phyloP scores from a whole-genome alignment of 306 rosid species.

The Dryas octopetala region DNA sequence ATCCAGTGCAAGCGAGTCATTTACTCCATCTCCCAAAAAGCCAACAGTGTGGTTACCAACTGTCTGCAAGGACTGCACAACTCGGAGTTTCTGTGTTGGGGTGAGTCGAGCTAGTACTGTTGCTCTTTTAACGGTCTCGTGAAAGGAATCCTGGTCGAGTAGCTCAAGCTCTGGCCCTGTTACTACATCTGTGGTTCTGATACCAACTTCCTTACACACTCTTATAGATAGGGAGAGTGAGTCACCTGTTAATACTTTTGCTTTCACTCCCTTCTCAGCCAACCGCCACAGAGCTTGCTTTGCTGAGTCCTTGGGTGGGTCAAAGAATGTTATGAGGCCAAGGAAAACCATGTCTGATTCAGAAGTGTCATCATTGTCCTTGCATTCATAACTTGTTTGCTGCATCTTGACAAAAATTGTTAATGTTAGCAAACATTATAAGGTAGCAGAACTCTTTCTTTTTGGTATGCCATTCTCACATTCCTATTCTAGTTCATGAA shows the following conservation, averaged over 20 bases:
- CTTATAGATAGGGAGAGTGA: constrained; percentile 64
- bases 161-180: constrained; percentile 83
- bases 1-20: constrained; percentile 76
- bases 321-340: constrained; percentile 77
- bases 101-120: constrained; percentile 83
- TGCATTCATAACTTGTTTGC: constrained; percentile 32
- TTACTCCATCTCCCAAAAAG: constrained; percentile 76
- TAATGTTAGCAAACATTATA: not conserved
- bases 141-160: constrained; percentile 62
- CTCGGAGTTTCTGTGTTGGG: constrained; percentile 73
- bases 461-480: constrained; percentile 1
- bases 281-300: constrained; percentile 76
- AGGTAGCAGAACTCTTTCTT: not conserved
- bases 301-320: constrained; percentile 88
- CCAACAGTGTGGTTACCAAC: constrained; percentile 68
- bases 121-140: constrained; percentile 64
- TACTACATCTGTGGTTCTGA: constrained; percentile 60
- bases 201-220: constrained; percentile 83
- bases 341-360: constrained; percentile 79
- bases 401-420: constrained; percentile 17
- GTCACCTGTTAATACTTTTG: constrained; percentile 81
- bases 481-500: not conserved
- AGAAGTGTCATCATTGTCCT: constrained; percentile 27
- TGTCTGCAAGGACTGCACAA: constrained; percentile 75
- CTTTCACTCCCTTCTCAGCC: constrained; percentile 80